Evolutionary conservation across 805 yeast species (phyloP), one percentile per base, ranked within the genome.

Genomic region (Saccharomycopsis oosterbeekiorum): DNA sequence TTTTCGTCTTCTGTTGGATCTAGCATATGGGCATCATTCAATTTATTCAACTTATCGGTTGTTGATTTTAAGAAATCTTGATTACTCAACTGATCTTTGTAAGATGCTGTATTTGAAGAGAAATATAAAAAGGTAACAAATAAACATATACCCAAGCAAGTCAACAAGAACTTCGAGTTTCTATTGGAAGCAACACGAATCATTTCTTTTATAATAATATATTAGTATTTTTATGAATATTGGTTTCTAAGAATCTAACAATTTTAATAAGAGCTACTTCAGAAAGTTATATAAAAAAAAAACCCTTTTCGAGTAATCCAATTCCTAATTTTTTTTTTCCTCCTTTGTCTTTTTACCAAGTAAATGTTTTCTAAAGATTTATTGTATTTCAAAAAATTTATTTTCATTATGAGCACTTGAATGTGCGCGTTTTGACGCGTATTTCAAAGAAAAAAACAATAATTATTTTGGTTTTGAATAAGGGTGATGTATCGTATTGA

Each of bases 71-170:
- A 34, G 34, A 62, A 56, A n/a, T 34, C 39, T 11, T 39, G 26
- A 21, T 59, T 54, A n/a, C 60, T 50, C 26, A 63, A 34, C 59
- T 63, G 65, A 34, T 55, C 42, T 11, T 51, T 63, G 26, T 62
- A 26, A 3, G 64, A 56, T n/a, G 64, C 56, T 6, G 56, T 43
- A 14, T 40, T 37, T 12, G 60, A 55, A 5, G 62, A 34, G 15
- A 58, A 61, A 51, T 63, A 63, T 41, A 63, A 63, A 9, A 63
- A 42, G 15, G 56, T 34, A 19, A 59, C n/a, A 41, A 63, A 61
- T 14, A 57, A n/a, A 54, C 59, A 63, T 19, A 60, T 37, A 14
- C 62, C 61, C 29, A 59, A 56, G 4, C 60, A 43, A 42, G 54
- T 51, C 21, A 57, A 40, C 9, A 61, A 29, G 26, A 55, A 53